A percentile compares a stretch with the other conserved stretches of the same genome.
These are phyloP conservation scores for Arachis stenosperma DNA, from an alignment of 306 rosid genomes.

Conservation along the genomic window DNA sequence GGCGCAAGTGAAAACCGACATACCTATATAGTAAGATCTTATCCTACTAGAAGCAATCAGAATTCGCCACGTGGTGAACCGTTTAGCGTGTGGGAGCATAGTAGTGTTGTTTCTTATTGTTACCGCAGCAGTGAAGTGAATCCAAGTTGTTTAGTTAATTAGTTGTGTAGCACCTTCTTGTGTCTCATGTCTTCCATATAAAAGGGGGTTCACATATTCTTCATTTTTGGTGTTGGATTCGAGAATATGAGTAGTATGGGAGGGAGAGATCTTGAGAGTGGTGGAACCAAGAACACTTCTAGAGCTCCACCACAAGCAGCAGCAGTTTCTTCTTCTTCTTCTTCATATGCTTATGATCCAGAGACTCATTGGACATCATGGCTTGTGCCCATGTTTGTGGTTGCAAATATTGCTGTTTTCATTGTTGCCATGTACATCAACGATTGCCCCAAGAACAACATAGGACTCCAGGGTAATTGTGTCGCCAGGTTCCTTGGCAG, in stretches of 20 bases:
- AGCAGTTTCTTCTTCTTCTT: not conserved
- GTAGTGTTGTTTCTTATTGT: not conserved
- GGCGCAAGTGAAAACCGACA: too few species aligned
- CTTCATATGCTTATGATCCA: conserved; percentile 48
- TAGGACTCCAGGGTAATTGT: conserved; percentile 49
- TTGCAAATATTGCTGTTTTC: conserved; percentile 67
- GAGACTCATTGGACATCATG: conserved; percentile 77
- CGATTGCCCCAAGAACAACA: conserved; percentile 61
- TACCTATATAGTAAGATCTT: too few species aligned
- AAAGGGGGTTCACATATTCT: not conserved
- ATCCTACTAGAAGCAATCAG: too few species aligned
- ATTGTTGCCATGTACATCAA: conserved; percentile 68
- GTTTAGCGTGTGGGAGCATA: too few species aligned
- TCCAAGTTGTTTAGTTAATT: not conserved
- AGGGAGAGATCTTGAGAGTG: conserved; percentile 59
- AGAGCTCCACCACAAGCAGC: conserved; percentile 12
- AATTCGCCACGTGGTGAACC: too few species aligned
- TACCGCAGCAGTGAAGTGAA: conserved; percentile 23
- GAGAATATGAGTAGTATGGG: conserved; percentile 40
- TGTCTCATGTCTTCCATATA: not conserved
- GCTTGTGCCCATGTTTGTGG: conserved; percentile 71
- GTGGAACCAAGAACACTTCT: conserved; percentile 47
- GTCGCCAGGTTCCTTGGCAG: conserved; percentile 67
- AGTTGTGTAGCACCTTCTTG: not conserved
- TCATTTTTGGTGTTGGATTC: conserved; percentile 9